These are phyloP conservation scores for Peronosclerospora sorghi DNA, from an alignment of 352 stramenopile species.

Conservation along the genomic window DNA sequence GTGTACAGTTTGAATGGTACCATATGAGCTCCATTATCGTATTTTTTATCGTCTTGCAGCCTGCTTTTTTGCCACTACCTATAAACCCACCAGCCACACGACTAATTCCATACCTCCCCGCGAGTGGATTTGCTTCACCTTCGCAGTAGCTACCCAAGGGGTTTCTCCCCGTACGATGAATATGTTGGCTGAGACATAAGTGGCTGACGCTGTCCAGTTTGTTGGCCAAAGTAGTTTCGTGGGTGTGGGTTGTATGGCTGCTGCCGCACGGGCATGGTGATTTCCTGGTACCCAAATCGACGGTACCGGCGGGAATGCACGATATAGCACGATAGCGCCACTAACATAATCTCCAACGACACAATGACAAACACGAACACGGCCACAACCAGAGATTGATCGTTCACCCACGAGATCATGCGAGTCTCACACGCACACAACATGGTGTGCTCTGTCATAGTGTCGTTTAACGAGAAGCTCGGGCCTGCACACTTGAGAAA, in stretches of 20 bases:
- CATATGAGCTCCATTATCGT: no score
- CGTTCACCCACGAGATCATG: conserved; percentile 71
- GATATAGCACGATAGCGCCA: conserved; percentile 73
- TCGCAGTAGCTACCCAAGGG: conserved; percentile 20
- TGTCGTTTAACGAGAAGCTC: conserved; percentile 47
- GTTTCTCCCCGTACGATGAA: conserved; percentile 25
- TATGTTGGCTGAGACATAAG: conserved; percentile 31
- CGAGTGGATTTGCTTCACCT: conserved; percentile 15
- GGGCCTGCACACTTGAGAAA: conserved; percentile 62
- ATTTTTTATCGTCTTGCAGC: no score
- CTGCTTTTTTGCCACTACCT: no score
- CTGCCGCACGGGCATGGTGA: conserved; percentile 72
- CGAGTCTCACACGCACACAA: conserved; percentile 72
- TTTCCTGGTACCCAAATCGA: conserved; percentile 72
- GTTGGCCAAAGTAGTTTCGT: conserved; percentile 58
- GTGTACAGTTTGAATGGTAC: no score
- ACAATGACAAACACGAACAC: conserved; percentile 75
- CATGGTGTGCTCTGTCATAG: conserved; percentile 70
- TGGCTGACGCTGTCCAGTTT: conserved; percentile 22
- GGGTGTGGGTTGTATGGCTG: conserved; percentile 74
- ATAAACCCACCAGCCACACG: no score
- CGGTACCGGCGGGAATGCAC: conserved; percentile 61
- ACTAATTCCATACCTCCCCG: conserved; percentile 15
- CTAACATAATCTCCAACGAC: conserved; percentile 68
- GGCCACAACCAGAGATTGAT: conserved; percentile 64